phyloP scores from a whole-genome alignment of 1,284 basidiomycete genomes.

The Heterobasidion annosum region DNA sequence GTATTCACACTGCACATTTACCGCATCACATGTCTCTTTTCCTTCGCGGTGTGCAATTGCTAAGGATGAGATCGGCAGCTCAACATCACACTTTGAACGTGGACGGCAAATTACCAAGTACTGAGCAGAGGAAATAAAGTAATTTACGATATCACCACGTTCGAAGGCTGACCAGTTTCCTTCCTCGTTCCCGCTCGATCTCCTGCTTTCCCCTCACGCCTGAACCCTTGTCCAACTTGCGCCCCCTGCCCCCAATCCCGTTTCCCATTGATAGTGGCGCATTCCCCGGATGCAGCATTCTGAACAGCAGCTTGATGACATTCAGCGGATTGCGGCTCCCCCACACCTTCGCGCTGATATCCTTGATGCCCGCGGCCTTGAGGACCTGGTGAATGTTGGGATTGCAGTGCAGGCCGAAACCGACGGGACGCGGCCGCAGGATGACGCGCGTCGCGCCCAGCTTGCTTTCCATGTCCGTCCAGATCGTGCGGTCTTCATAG shows the following conservation, averaged over 20 bases:
- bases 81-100: neutral
- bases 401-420: slow-evolving; percentile 89
- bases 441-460: slow-evolving; percentile 81
- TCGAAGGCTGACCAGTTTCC: slow-evolving; percentile 54
- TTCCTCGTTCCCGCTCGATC: slow-evolving; percentile 65
- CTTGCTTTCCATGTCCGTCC: slow-evolving; percentile 81
- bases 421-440: slow-evolving; percentile 84
- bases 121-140: neutral
- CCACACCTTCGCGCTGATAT: slow-evolving; percentile 90
- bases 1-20: neutral
- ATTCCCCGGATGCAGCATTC: slow-evolving; percentile 64
- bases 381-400: slow-evolving; percentile 84
- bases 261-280: slow-evolving; percentile 71
- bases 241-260: slow-evolving; percentile 62
- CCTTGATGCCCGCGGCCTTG: slow-evolving; percentile 90
- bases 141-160: slow-evolving; percentile 25
- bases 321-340: slow-evolving; percentile 81
- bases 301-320: slow-evolving; percentile 48
- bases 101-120: neutral
- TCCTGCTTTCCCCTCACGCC: slow-evolving; percentile 58
- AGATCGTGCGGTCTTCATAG: slow-evolving; percentile 86
- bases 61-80: no score
- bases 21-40: neutral
- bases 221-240: slow-evolving; percentile 57
- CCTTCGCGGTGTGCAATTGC: no score